Conservation (phyloP, 2,329 filamentous ascomycete genomes). For the Ceratocystis papillata region DNA sequence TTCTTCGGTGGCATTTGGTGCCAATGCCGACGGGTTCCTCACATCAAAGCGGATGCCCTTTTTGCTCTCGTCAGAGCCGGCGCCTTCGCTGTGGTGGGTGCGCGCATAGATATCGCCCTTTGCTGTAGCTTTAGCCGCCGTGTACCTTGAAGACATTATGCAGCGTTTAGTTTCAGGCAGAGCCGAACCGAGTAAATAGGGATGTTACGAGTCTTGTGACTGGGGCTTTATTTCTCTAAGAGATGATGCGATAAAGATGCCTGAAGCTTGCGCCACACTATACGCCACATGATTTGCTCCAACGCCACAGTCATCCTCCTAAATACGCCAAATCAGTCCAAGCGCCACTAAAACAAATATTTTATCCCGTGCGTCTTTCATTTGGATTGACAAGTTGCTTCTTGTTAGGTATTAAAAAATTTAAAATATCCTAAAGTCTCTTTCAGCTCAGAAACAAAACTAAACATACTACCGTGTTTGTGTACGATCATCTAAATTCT, state of each 20-base stretch:
- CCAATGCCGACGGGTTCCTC: constrained; percentile 85
- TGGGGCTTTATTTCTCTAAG: not conserved
- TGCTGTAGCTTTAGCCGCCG: constrained; percentile 68
- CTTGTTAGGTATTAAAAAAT: too few relatives aligned
- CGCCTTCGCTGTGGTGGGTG: constrained; percentile 52
- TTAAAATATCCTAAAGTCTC: too few relatives aligned
- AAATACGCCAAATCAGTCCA: too few relatives aligned
- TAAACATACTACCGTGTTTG: too few relatives aligned
- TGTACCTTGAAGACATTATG: constrained; percentile 47
- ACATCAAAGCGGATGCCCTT: constrained; percentile 82
- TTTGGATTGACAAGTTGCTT: too few relatives aligned
- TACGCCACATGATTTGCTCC: not conserved
- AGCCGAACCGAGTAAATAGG: not conserved
- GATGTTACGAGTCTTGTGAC: not conserved
- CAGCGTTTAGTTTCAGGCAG: not conserved
- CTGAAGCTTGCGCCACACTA: not conserved
- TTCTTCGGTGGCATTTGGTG: constrained; percentile 63
- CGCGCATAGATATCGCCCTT: constrained; percentile 71
- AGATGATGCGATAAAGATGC: not conserved
- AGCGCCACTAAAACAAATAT: not conserved
- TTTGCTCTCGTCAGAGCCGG: constrained; percentile 36
- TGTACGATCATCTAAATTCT: too few relatives aligned
- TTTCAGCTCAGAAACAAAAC: too few relatives aligned
- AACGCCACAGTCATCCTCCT: not conserved
- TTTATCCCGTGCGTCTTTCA: too few relatives aligned